Conservation (phyloP, 345 rosid species). For the Abelmoschus esculentus region DNA sequence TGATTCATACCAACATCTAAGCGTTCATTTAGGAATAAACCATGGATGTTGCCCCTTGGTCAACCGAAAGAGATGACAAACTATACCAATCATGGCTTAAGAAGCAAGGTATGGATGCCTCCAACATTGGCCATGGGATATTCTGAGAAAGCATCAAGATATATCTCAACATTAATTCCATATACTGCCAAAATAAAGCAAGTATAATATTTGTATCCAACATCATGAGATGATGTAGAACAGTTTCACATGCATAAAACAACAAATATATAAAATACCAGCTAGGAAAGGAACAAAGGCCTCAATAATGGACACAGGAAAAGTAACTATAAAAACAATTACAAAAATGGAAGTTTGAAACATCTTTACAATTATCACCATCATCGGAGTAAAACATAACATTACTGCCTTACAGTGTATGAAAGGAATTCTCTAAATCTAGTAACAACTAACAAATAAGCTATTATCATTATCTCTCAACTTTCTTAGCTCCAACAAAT, state of each 20-base stretch:
- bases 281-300: not conserved
- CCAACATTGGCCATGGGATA: constrained; percentile 7
- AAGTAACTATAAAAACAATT: not conserved
- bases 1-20: constrained; percentile 5
- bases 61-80: constrained; percentile 7
- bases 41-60: not conserved
- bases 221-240: not conserved
- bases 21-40: constrained; percentile 2
- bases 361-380: not conserved
- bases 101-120: constrained; percentile 12
- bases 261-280: not conserved
- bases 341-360: not conserved
- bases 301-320: not conserved
- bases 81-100: constrained; percentile 11
- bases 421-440: not conserved
- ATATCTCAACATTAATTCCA: constrained; percentile 8
- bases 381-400: not conserved
- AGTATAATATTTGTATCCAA: not conserved
- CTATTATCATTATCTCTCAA: constrained; percentile 19
- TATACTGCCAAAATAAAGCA: constrained; percentile 2
- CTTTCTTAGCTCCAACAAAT: constrained; percentile 60
- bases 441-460: not conserved
- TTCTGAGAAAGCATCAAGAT: constrained; percentile 9
- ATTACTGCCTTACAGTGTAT: not conserved
- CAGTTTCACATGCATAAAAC: not conserved